Base-by-base conservation (phyloP, 192 early-diverging fungal species). In the Coemansia sp. region DNA sequence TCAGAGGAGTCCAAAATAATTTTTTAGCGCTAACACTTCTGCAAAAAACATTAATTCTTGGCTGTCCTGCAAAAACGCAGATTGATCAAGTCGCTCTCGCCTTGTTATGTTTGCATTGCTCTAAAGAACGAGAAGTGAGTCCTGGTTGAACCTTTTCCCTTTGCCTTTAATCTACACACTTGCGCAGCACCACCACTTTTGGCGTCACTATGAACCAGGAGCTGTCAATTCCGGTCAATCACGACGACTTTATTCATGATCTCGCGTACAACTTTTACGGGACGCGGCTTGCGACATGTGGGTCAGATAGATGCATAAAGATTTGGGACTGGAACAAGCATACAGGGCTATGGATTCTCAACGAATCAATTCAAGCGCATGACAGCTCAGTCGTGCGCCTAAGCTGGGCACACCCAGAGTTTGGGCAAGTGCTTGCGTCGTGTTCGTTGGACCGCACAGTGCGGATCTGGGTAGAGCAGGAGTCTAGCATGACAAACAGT, bases 351-450 rank as follows among this genome's bases (percentile, higher is more conserved):
- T 98, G 94, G 94, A 84, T 88, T 55, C 74, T 88, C 19, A 91
- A 87, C 70, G 92, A 92, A 67, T 80, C 88, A 11, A 86, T 94
- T 84, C 20, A 32, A 1, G 79, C 70, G 4, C 96, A 97, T 77
- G 95, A 96, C 62, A 86, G 90, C 59, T 91, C 90, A 2, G 86
- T 97, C 21, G 70, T 95, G 14, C 91, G 89, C 70, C 88, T 92
- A n/a, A 83, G 86, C 54, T 98, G 93, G 93, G 91, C 93, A n/a
- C 93, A 95, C 83, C 95, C 96, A n/a, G 96, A 97, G 72, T 97
- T 91, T 80, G 95, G 95, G 4, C 91, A 93, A 67, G 83, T 97
- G 7, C 77, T 98, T 51, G 95, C 95, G 2, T 89, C 89, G 14
- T 95, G 94, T 63, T 95, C 94, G 51, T 93, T 96, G 70, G 96